These are phyloP conservation scores for Flaveria linearis DNA, from an alignment of 129 eudicot genomes.

Conservation along the genomic window DNA sequence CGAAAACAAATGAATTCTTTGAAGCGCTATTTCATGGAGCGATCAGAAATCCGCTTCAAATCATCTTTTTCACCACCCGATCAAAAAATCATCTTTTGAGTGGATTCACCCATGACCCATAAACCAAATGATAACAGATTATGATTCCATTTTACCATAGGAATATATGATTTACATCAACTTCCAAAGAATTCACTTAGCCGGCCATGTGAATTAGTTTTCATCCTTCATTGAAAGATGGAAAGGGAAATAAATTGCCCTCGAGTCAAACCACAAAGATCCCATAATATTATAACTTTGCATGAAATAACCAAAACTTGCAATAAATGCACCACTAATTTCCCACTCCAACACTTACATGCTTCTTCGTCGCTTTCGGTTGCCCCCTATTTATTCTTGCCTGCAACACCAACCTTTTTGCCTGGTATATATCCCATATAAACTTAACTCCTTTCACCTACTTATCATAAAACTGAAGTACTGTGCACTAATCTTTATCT, in stretches of 20 bases:
- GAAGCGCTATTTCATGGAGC: too few species aligned
- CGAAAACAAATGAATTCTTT: too few species aligned
- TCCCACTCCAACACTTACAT: slow-evolving; percentile 45
- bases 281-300: slow-evolving; percentile 42
- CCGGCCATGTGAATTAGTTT: slow-evolving; percentile 27
- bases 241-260: slow-evolving; percentile 41
- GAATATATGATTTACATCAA: not conserved
- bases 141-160: not conserved
- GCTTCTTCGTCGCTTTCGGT: slow-evolving; percentile 27
- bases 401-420: slow-evolving; percentile 48
- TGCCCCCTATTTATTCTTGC: slow-evolving; percentile 36
- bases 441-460: slow-evolving; percentile 32
- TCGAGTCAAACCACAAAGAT: slow-evolving; percentile 47
- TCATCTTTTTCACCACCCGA: too few species aligned
- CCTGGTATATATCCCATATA: slow-evolving; percentile 23
- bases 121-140: not conserved
- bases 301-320: slow-evolving; percentile 36
- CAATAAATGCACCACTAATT: slow-evolving; percentile 37
- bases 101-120: not conserved
- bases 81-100: too few species aligned
- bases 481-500: not conserved
- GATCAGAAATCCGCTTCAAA: too few species aligned
- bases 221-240: slow-evolving; percentile 41
- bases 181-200: slow-evolving; percentile 1
- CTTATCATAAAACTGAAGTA: not conserved